phyloP scores from a whole-genome alignment of 2,329 filamentous ascomycete species.

The Ramichloridium luteum region DNA sequence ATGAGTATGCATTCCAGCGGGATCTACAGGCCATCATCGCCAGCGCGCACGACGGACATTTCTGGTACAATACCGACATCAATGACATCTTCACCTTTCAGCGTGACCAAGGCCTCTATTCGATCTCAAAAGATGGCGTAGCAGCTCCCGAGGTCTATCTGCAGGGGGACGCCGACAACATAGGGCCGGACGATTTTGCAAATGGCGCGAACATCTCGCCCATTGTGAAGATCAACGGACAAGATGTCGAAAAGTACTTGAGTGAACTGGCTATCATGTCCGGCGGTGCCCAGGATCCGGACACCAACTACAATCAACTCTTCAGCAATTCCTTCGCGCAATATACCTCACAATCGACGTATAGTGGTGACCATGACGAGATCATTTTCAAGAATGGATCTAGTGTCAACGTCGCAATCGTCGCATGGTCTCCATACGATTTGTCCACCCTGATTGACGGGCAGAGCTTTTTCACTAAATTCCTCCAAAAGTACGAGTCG shows the following conservation, averaged over 20 bases:
- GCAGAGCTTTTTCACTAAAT: constrained; percentile 5
- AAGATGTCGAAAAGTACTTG: constrained; percentile 24
- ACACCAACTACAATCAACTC: constrained; percentile 30
- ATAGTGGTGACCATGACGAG: constrained; percentile 13
- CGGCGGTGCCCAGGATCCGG: constrained; percentile 27
- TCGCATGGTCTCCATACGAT: background rate
- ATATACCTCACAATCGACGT: too few species aligned
- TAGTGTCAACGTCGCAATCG: background rate
- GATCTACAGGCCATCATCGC: constrained; percentile 25
- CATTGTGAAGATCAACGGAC: constrained; percentile 28
- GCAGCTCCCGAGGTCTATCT: constrained; percentile 26
- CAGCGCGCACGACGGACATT: constrained; percentile 31
- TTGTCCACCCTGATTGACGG: background rate
- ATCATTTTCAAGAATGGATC: constrained; percentile 5
- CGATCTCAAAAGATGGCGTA: constrained; percentile 26
- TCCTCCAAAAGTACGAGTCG: too few species aligned
- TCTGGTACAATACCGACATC: constrained; percentile 27
- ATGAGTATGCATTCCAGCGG: constrained; percentile 31
- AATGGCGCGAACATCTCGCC: constrained; percentile 19
- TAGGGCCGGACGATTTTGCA: constrained; percentile 16
- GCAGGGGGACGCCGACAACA: too few species aligned
- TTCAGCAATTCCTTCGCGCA: constrained; percentile 25
- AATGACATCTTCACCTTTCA: constrained; percentile 27
- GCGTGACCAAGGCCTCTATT: constrained; percentile 8
- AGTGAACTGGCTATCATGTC: constrained; percentile 22